phyloP scores from a whole-genome alignment of 305 asterid species.

The Plantago rigida region DNA sequence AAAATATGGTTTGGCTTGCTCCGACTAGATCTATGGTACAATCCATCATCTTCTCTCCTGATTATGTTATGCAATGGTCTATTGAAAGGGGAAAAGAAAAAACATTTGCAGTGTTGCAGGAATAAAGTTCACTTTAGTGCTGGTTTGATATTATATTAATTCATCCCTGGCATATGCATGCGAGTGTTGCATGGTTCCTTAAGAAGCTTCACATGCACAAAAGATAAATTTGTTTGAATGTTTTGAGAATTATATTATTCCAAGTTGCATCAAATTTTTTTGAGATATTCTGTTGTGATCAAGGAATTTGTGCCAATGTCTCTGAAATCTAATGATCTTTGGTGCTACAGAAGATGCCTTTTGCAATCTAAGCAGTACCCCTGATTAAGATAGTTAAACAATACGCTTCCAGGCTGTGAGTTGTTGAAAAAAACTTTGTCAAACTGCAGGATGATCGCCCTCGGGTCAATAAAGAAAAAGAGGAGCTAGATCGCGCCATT shows the following conservation, averaged over 20 bases:
- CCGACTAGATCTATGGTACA: conserved; percentile 63
- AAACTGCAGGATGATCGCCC: conserved; percentile 66
- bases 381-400: conserved; percentile 3
- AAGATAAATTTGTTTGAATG: conserved; percentile 17
- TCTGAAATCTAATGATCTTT: not conserved
- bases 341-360: not conserved
- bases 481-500: conserved; percentile 85
- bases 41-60: conserved; percentile 14
- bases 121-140: conserved; percentile 23
- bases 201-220: conserved; percentile 12
- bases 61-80: not conserved
- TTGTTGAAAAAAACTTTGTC: conserved; percentile 10
- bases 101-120: conserved; percentile 15
- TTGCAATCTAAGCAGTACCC: conserved; percentile 8
- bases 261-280: conserved; percentile 13
- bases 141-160: conserved; percentile 3
- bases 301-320: not conserved
- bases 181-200: conserved; percentile 10
- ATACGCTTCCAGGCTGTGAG: not conserved
- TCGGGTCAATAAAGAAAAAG: conserved; percentile 55
- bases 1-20: conserved; percentile 67
- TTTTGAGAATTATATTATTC: conserved; percentile 1
- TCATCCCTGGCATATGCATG: conserved; percentile 27
- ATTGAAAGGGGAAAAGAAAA: not conserved
- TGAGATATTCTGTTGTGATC: conserved; percentile 1